Base-by-base conservation (phyloP, 2,329 filamentous ascomycete species). In the Calonectria ilicicola region DNA sequence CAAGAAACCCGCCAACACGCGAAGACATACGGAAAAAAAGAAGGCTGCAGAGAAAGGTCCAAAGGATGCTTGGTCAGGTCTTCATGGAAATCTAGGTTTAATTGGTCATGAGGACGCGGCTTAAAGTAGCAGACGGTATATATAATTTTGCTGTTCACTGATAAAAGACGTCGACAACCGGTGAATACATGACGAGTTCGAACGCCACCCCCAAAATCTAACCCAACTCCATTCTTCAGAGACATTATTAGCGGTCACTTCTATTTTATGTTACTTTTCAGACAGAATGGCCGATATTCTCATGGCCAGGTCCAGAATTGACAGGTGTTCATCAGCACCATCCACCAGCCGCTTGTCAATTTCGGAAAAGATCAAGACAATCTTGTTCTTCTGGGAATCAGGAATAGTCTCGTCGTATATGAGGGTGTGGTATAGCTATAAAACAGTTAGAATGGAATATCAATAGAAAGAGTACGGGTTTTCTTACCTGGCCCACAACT, bases 321-420 rank as follows among this genome's bases (percentile, higher is more conserved):
- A 95, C 27, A 99, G 87, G 82, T 99, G 96, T 85, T 99, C 97
- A 81, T 99, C 97, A 2, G 96, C 94, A 10, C 97, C 97, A 83
- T 99, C 97, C 7, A 98, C 93, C 58, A 99, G 85, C 76, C 97
- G 90, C 88, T 98, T 98, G 82, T 99, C 97, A 32, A 96, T 89
- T 83, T 98, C 96, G 0, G 96, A 98, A 81, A 99, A 99, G 4
- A 96, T 88, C 74, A 94, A 88, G 60, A 96, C 93, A 72, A 99
- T 96, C 82, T 93, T 93, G 81, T 96, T 97, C 86, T 99, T 99
- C 81, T 98, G 94, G 15, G 91, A 85, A 80, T 98, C 95, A 0
- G 92, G 91, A 27, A 98, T 93, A 9, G 92, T 89, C 83, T 98
- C 97, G 80, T 98, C 95, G 81, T 91, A 94, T 32, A 98, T 90